Evolutionary conservation across 1,284 basidiomycete species (phyloP).

Genomic region (Rhodotorula sp.): DNA sequence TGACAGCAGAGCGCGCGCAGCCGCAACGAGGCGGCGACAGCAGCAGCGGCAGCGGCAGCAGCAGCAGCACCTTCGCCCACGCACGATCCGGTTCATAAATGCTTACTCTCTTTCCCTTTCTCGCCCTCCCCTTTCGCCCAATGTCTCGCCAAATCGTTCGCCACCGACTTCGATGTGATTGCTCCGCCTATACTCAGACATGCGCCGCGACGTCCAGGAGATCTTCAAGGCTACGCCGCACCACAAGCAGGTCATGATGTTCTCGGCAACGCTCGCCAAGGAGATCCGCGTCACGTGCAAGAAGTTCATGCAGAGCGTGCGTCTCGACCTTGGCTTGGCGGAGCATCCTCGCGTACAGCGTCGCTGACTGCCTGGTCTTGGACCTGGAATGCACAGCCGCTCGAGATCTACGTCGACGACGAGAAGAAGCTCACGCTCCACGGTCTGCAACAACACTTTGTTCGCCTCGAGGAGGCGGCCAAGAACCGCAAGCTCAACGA

Average conservation of each 20-base stretch:
- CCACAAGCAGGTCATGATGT: slow-evolving; percentile 99
- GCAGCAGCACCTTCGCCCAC: slow-evolving; percentile 44
- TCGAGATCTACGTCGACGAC: slow-evolving; percentile 99
- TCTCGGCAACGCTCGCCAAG: slow-evolving; percentile 96
- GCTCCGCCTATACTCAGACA: slow-evolving; percentile 65
- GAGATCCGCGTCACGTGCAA: slow-evolving; percentile 98
- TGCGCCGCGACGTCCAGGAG: slow-evolving; percentile 99
- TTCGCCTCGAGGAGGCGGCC: slow-evolving; percentile 88
- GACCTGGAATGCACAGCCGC: slow-evolving; percentile 62
- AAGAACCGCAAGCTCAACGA: slow-evolving; percentile 99
- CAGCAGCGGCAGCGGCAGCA: not conserved
- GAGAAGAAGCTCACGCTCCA: slow-evolving; percentile 99
- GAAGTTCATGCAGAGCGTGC: slow-evolving; percentile 99
- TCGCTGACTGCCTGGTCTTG: not conserved
- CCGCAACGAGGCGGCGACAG: too few relatives aligned
- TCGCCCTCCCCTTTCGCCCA: slow-evolving; percentile 46
- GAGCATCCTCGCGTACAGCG: not conserved
- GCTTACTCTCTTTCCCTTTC: slow-evolving; percentile 53
- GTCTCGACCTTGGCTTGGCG: not conserved
- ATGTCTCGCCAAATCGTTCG: not conserved
- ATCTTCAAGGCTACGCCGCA: slow-evolving; percentile 99
- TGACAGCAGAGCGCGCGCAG: too few relatives aligned
- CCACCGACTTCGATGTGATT: not conserved
- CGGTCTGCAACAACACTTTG: slow-evolving; percentile 97
- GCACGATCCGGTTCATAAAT: slow-evolving; percentile 17